These are phyloP conservation scores for Zygotorulaspora chibaensis DNA, from an alignment of 805 yeast genomes.

Conservation along the genomic window DNA sequence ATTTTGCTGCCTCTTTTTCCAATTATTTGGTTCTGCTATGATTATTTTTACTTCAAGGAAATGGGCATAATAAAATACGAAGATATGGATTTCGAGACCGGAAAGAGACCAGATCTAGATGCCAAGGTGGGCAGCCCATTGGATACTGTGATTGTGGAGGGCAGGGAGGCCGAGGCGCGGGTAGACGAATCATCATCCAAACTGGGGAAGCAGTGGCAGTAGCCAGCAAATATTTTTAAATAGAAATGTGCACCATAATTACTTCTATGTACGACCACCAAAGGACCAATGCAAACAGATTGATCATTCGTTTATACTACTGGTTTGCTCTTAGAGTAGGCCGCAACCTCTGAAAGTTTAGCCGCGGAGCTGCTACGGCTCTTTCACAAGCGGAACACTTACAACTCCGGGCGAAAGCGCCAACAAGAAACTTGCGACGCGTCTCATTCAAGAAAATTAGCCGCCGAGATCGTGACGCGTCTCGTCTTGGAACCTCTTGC, in stretches of 20 bases:
- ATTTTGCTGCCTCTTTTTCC: conserved; percentile 56
- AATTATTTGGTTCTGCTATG: conserved; percentile 40
- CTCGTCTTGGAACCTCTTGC: no score
- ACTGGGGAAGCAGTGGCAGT: neutral
- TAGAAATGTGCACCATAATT: neutral
- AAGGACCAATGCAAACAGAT: no score
- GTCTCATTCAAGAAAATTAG: no score
- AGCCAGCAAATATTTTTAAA: neutral
- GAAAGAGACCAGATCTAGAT: conserved; percentile 42
- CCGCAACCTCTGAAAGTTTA: no score
- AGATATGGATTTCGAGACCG: conserved; percentile 49
- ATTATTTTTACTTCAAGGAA: conserved; percentile 40
- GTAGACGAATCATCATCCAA: neutral
- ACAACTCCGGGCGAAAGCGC: no score
- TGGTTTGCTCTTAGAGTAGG: no score
- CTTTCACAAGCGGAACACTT: no score
- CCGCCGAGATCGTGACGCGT: no score
- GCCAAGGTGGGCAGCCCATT: conserved; percentile 1
- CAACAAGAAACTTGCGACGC: no score
- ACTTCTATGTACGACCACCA: neutral
- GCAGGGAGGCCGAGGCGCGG: neutral
- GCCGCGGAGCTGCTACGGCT: no score
- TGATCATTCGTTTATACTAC: no score
- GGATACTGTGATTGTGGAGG: conserved; percentile 3
- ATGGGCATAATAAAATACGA: conserved; percentile 40